Conservation (phyloP, 257 asterid genomes). For the Nicotiana undulata region DNA sequence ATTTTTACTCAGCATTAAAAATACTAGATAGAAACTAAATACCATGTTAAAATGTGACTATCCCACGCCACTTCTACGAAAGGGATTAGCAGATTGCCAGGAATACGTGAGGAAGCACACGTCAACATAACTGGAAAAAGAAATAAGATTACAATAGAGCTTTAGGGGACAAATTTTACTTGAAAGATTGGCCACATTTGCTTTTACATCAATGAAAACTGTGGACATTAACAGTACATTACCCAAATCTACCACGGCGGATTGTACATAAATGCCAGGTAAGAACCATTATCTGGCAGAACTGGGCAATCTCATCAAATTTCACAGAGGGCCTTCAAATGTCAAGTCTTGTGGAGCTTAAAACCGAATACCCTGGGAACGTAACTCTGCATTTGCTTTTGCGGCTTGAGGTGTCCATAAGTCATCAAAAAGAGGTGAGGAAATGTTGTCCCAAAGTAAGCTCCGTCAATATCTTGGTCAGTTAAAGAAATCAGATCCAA, state of each 20-base stretch:
- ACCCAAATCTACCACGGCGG: background rate
- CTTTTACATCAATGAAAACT: constrained; percentile 29
- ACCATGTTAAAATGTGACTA: too few species aligned
- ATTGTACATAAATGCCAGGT: constrained; percentile 28
- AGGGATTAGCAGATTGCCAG: background rate
- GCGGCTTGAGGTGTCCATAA: constrained; percentile 87
- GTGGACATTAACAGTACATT: constrained; percentile 19
- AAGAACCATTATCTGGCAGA: constrained; percentile 25
- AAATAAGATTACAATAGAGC: background rate
- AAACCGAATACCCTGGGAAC: constrained; percentile 91
- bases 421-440: constrained; percentile 97
- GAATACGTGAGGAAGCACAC: constrained; percentile 2
- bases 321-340: constrained; percentile 8
- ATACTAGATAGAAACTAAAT: too few species aligned
- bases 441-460: constrained; percentile 89
- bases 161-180: constrained; percentile 16
- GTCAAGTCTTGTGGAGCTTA: constrained; percentile 79
- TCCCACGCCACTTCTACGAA: too few species aligned
- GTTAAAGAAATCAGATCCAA: constrained; percentile 27
- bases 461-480: constrained; percentile 75
- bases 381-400: constrained; percentile 70
- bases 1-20: too few species aligned
- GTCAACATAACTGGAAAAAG: constrained; percentile 6
- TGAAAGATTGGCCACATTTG: constrained; percentile 10
- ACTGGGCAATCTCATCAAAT: constrained; percentile 22